Percentiles rank a stretch among this genome's conserved stretches.
Evolutionary conservation across 1,139 yeast species (phyloP).

Genomic region (Suhomyces chickasaworum): DNA sequence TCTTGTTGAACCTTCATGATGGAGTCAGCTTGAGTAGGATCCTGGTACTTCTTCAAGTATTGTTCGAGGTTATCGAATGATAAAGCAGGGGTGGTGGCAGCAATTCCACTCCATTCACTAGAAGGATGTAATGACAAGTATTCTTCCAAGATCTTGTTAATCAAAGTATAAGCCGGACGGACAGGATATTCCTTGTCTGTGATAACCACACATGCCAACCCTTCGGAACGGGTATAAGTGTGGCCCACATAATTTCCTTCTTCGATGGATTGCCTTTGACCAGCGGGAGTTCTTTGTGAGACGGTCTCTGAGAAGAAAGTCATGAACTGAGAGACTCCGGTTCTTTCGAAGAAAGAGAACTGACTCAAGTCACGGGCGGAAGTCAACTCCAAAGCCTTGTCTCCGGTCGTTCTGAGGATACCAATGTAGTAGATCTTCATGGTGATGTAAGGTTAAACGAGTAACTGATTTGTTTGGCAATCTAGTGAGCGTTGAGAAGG

Average conservation of each 20-base stretch:
- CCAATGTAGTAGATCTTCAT: constrained; percentile 95
- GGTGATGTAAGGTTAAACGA: background rate
- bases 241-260: constrained; percentile 93
- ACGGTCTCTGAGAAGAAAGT: constrained; percentile 91
- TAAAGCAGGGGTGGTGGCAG: constrained; percentile 51
- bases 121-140: constrained; percentile 83
- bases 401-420: constrained; percentile 64
- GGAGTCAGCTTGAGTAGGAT: constrained; percentile 95
- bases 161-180: constrained; percentile 92
- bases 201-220: constrained; percentile 89
- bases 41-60: constrained; percentile 85
- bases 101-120: constrained; percentile 61
- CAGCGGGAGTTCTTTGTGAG: constrained; percentile 81
- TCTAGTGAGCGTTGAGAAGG: background rate
- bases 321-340: constrained; percentile 85
- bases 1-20: constrained; percentile 97
- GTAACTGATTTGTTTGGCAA: background rate
- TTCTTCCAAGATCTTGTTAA: constrained; percentile 90
- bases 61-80: constrained; percentile 63
- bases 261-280: constrained; percentile 93
- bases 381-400: constrained; percentile 73
- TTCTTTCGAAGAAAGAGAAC: constrained; percentile 85
- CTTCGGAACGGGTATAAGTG: constrained; percentile 87
- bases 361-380: constrained; percentile 81
- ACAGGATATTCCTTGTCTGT: constrained; percentile 96